Percentiles rank a stretch among this genome's conserved stretches.
phyloP scores from a whole-genome alignment of 768 basidiomycete genomes.

The Macrolepiota albuminosa region DNA sequence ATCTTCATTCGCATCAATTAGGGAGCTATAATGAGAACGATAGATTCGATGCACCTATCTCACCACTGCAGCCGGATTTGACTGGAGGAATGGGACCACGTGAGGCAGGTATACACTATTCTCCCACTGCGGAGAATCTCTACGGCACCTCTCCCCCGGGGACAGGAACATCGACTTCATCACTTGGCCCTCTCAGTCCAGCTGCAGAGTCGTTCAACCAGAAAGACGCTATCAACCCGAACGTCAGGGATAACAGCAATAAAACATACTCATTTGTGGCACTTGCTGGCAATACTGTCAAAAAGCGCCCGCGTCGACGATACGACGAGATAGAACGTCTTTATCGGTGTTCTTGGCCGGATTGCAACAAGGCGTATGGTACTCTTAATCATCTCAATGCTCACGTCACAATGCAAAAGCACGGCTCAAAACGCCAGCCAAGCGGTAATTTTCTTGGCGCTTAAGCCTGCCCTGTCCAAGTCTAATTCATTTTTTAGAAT shows the following conservation, averaged over 20 bases:
- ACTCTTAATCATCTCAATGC: slow-evolving; percentile 97
- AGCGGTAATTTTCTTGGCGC: slow-evolving; percentile 42
- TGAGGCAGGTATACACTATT: slow-evolving; percentile 30
- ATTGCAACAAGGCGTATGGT: slow-evolving; percentile 82
- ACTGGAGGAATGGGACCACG: slow-evolving; percentile 34
- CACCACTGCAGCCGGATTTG: slow-evolving; percentile 52
- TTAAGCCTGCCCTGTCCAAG: slow-evolving; percentile 5
- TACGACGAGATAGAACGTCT: slow-evolving; percentile 96
- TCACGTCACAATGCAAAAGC: slow-evolving; percentile 98
- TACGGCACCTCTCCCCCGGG: slow-evolving; percentile 62
- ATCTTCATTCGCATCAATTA: slow-evolving; percentile 23
- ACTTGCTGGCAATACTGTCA: slow-evolving; percentile 74
- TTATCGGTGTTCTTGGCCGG: slow-evolving; percentile 81
- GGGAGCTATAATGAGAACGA: slow-evolving; percentile 28
- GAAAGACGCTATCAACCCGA: slow-evolving; percentile 21
- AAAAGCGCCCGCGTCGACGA: slow-evolving; percentile 78
- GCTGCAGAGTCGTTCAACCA: slow-evolving; percentile 25
- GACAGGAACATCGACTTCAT: slow-evolving; percentile 57
- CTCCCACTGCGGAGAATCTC: slow-evolving; percentile 41
- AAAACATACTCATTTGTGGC: slow-evolving; percentile 84
- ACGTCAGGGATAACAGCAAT: slow-evolving; percentile 34
- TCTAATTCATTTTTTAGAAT: slow-evolving; percentile 54
- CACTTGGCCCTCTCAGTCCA: slow-evolving; percentile 25
- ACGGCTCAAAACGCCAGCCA: slow-evolving; percentile 86
- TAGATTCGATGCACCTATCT: slow-evolving; percentile 44